Evolutionary conservation across 192 early-diverging fungal species (phyloP).

Genomic region (Coemansia sp.): DNA sequence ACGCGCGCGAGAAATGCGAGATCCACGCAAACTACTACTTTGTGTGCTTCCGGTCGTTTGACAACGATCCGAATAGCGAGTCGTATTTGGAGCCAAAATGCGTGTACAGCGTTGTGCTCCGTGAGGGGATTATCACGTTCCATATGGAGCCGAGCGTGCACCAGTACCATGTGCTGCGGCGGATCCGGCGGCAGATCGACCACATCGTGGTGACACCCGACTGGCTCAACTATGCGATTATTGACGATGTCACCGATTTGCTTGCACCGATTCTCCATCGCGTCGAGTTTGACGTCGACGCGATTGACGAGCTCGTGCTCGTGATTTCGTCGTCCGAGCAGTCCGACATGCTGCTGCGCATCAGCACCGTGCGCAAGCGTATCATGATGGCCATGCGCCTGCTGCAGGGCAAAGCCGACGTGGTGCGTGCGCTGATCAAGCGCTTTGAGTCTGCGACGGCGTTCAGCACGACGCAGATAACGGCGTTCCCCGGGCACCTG

Average conservation of each 20-base stretch:
- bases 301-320: conserved; percentile 92
- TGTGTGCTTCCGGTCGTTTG: conserved; percentile 81
- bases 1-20: conserved; percentile 91
- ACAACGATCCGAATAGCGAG: conserved; percentile 61
- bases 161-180: conserved; percentile 77
- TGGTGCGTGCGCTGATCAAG: conserved; percentile 73
- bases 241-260: conserved; percentile 94
- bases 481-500: conserved; percentile 5
- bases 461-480: conserved; percentile 37
- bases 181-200: conserved; percentile 80
- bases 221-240: conserved; percentile 95
- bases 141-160: conserved; percentile 78
- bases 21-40: conserved; percentile 78
- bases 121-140: conserved; percentile 78
- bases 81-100: conserved; percentile 65
- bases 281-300: conserved; percentile 94
- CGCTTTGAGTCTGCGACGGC: conserved; percentile 56
- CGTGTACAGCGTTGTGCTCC: conserved; percentile 66
- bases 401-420: conserved; percentile 70
- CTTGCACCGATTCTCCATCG: conserved; percentile 82
- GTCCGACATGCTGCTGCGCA: conserved; percentile 73
- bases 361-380: conserved; percentile 69
- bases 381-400: conserved; percentile 70
- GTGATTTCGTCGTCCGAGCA: conserved; percentile 90
- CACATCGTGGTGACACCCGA: conserved; percentile 89